Conservation (phyloP, 1,284 basidiomycete species). For the Boletus hoseneyae region DNA sequence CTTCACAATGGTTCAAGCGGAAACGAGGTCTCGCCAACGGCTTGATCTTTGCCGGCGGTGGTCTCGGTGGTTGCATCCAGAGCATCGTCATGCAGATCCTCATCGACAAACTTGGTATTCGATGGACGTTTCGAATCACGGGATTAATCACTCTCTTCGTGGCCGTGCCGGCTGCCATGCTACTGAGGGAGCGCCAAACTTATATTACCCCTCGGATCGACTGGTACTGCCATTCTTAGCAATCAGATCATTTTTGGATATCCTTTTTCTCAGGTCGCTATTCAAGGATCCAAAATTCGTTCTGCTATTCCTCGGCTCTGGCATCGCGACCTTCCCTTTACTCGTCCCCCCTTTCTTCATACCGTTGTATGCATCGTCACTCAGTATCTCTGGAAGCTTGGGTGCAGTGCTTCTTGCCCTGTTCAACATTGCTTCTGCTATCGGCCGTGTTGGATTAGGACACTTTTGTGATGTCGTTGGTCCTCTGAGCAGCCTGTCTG, state of each 20-base stretch:
- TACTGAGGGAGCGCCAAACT: constrained; percentile 30
- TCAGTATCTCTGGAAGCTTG: constrained; percentile 26
- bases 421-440: constrained; percentile 35
- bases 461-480: constrained; percentile 31
- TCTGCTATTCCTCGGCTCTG: constrained; percentile 32
- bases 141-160: constrained; percentile 28
- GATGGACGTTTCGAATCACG: constrained; percentile 37
- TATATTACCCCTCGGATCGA: constrained; percentile 17
- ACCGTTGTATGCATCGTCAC: constrained; percentile 33
- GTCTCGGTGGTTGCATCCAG: constrained; percentile 33
- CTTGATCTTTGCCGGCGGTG: constrained; percentile 33
- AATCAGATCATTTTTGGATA: neutral
- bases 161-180: constrained; percentile 31
- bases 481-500: constrained; percentile 28
- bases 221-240: constrained; percentile 13
- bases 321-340: constrained; percentile 35
- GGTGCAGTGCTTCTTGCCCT: constrained; percentile 29
- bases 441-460: constrained; percentile 32
- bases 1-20: constrained; percentile 34
- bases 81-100: constrained; percentile 30
- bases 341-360: constrained; percentile 39
- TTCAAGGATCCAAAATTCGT: constrained; percentile 35
- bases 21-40: constrained; percentile 34
- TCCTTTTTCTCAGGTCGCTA: constrained; percentile 24
- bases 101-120: constrained; percentile 28